Base-by-base conservation (phyloP, 495 filamentous ascomycete species). In the Penicillium subrubescens region DNA sequence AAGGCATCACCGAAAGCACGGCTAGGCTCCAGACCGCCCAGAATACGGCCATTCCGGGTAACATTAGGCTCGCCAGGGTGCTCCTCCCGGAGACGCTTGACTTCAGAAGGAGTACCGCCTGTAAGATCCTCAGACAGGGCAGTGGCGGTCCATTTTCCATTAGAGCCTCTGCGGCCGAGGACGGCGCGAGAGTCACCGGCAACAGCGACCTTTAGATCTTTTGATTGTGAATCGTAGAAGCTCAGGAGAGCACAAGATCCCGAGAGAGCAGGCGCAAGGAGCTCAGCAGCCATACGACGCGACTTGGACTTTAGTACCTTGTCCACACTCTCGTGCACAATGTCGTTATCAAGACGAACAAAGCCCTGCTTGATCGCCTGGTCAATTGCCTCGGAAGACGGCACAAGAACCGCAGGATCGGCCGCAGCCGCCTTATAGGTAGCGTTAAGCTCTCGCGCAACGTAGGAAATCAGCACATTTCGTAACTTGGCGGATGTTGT, bases 401-500 rank as follows among this genome's bases (percentile, higher is more conserved):
- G 66, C 2, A 82, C 65, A 10, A 83, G 75, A 17, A 84, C 71
- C 6, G 84, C 77, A 5, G 89, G 83, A 59, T 92, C 88, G n/a
- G 78, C 73, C 19, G 87, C 77, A 8, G 90, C 87, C 33, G 87
- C 80, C 74, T 93, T 96, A 81, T 97, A 98, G 3, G 94, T 97
- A 25, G 84, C 80, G 70, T 96, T 97, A n/a, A 99, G 83, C 77
- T 99, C 96, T 48, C 95, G 88, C 23, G 93, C 94, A 37, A 99
- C 95, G 71, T 89, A 96, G 57, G 84, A 92, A 63, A 97, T 96
- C 25, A 99, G 85, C 14, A 90, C 88, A 74, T 98, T 93, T 17
- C 95, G 90, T 46, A 99, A 82, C 70, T 97, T 99, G 21, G 96
- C 96, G 52, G 94, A 97, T 19, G 95, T 99, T 7, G 95, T 97